Evolutionary conservation across 1,284 basidiomycete genomes (phyloP).

Genomic region (Pascua sp.): DNA sequence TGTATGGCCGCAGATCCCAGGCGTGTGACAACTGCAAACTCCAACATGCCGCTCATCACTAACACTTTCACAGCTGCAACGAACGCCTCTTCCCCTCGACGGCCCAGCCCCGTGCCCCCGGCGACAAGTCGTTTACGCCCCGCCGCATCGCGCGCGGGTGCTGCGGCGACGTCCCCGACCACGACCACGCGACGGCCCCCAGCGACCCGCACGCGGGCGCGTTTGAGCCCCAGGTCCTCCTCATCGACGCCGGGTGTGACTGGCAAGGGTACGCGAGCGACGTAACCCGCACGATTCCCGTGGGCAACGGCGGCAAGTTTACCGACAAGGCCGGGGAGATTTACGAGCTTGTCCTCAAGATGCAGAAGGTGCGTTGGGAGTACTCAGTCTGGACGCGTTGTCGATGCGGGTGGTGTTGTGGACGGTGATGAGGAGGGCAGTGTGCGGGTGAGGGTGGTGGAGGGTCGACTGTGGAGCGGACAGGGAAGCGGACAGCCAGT

Average conservation of each 20-base stretch:
- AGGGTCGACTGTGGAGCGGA: no score
- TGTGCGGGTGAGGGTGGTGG: no score
- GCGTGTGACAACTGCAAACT: neutral
- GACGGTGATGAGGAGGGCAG: no score
- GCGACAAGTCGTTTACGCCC: constrained; percentile 37
- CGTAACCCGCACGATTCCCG: constrained; percentile 49
- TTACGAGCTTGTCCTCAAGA: constrained; percentile 77
- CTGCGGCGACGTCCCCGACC: constrained; percentile 37
- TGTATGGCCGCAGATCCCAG: no score
- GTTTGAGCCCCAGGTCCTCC: constrained; percentile 67
- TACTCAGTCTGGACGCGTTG: no score
- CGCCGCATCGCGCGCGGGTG: constrained; percentile 37
- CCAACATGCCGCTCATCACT: neutral
- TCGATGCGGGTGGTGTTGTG: no score
- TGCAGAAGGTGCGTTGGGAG: constrained; percentile 62
- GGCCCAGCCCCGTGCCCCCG: constrained; percentile 27
- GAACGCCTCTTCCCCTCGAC: constrained; percentile 47
- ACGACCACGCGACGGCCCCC: constrained; percentile 27
- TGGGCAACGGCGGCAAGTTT: constrained; percentile 85
- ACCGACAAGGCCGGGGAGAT: constrained; percentile 71
- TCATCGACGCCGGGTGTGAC: constrained; percentile 90
- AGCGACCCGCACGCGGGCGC: constrained; percentile 23
- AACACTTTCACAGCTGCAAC: constrained; percentile 35
- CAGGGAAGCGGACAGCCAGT: no score
- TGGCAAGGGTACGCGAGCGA: constrained; percentile 59